Conservation (phyloP, 306 rosid genomes). For the Vachellia collinsii region DNA sequence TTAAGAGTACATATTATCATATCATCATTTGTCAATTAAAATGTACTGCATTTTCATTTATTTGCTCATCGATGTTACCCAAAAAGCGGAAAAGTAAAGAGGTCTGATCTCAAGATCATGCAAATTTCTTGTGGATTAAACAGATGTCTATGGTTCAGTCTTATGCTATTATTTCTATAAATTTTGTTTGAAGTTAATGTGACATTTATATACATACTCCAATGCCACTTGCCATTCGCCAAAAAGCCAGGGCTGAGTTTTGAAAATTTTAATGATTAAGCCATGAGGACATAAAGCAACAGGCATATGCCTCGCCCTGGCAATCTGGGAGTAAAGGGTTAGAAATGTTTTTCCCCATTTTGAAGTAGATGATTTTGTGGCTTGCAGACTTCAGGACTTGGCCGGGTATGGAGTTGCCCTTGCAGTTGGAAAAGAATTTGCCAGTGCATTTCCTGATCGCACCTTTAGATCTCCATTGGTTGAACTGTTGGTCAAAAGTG, state of each 20-base stretch:
- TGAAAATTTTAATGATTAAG: slow-evolving; percentile 13
- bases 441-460: slow-evolving; percentile 67
- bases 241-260: slow-evolving; percentile 8
- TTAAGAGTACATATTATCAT: slow-evolving; percentile 30
- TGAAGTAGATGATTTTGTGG: slow-evolving; percentile 34
- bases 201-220: slow-evolving; percentile 12
- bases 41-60: slow-evolving; percentile 12
- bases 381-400: slow-evolving; percentile 89
- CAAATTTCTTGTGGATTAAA: not conserved
- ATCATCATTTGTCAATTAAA: slow-evolving; percentile 24
- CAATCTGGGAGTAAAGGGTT: not conserved
- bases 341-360: not conserved
- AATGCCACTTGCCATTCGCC: slow-evolving; percentile 5
- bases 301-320: not conserved
- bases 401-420: slow-evolving; percentile 82
- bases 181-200: slow-evolving; percentile 18
- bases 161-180: slow-evolving; percentile 4
- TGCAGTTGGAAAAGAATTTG: slow-evolving; percentile 69
- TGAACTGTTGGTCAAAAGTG: slow-evolving; percentile 71
- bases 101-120: slow-evolving; percentile 2
- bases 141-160: slow-evolving; percentile 13
- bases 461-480: slow-evolving; percentile 62
- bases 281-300: slow-evolving; percentile 13
- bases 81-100: not conserved
- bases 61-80: slow-evolving; percentile 14